phyloP scores from a whole-genome alignment of 108 stramenopile species.

The Pseudonitzschia delicatissima region DNA sequence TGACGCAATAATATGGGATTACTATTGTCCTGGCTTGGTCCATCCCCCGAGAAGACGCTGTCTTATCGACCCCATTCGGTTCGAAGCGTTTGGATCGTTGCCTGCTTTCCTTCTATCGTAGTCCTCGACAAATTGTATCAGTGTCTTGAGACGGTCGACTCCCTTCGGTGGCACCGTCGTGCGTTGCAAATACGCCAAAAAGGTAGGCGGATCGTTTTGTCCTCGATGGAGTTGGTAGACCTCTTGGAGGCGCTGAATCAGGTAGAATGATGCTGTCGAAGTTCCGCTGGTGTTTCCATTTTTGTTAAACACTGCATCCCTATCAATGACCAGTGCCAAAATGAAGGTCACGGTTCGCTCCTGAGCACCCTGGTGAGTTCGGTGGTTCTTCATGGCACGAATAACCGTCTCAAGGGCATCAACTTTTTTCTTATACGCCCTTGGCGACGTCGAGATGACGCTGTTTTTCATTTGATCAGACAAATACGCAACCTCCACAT shows the following conservation, averaged over 20 bases:
- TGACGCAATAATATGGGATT: too few relatives aligned
- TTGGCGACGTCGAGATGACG: not conserved
- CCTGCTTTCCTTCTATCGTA: slow-evolving; percentile 5
- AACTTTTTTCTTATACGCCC: too few relatives aligned
- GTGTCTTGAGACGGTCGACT: slow-evolving; percentile 1
- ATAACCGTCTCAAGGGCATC: slow-evolving; percentile 8
- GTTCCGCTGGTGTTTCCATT: not conserved
- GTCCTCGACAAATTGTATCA: not conserved
- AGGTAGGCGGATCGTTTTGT: not conserved
- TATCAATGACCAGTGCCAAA: slow-evolving; percentile 14
- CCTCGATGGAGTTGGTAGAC: not conserved
- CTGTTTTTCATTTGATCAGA: not conserved
- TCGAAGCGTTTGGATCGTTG: too few relatives aligned
- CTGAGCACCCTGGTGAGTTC: slow-evolving; percentile 29
- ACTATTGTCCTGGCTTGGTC: too few relatives aligned
- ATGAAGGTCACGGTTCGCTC: slow-evolving; percentile 25
- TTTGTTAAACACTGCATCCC: slow-evolving; percentile 8
- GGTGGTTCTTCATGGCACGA: slow-evolving; percentile 26
- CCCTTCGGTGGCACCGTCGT: slow-evolving; percentile 8
- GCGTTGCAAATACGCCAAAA: not conserved
- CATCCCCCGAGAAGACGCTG: too few relatives aligned
- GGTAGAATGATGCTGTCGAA: not conserved
- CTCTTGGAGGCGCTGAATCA: slow-evolving; percentile 10
- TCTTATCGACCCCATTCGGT: too few relatives aligned
- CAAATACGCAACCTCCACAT: too few relatives aligned